Base-by-base conservation (phyloP, 1,284 basidiomycete genomes). In the Cryptococcus depauperatus region DNA sequence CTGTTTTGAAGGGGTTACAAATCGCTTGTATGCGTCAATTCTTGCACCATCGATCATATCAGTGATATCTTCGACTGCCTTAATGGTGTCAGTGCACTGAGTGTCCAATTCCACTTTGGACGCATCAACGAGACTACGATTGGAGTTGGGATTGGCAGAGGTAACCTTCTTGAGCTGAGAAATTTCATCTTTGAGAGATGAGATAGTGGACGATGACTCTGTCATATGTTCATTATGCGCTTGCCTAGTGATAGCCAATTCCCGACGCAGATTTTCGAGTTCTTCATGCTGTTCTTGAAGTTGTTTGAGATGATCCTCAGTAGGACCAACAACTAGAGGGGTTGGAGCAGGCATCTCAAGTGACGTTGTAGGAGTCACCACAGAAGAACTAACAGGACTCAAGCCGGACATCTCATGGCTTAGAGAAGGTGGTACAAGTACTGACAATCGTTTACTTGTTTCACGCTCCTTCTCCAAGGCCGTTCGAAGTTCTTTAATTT, bases 251-350 rank as follows among this genome's bases (percentile, higher is more conserved):
- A 91, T 79, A 0, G 87, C 92, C 6, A 98, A 76, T 63, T 98
- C 93, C 3, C 91, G 81, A 6, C 95, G 83, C 16, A 98, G 76
- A 57, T 85, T 85, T 68, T 92, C 89, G 11, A 97, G 83, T 64
- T 95, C 91, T 62, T 93, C 87, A 62, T 93, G 91, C 61, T 97
- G 92, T 1, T 80, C 83, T 66, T 85, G 85, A 51, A 97, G 77
- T 59, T 95, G 87, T 8, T 34, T 16, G 9, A 51, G 38, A 28
- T 41, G 39, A 23, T 43, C 18, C 37, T 38, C 25, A 3, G 47
- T 28, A 25, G 51, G 21, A 43, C 40, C 23, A 18, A 39, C 28
- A 9, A 43, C 21, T 16, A 42, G 6, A 3, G 35, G 28, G 5
- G 19, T 14, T 13, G 35, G 30, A 3, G 21, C 26, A 13, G 40